Evolutionary conservation across 768 basidiomycete genomes (phyloP).

Genomic region (Leccinum rimulosum): DNA sequence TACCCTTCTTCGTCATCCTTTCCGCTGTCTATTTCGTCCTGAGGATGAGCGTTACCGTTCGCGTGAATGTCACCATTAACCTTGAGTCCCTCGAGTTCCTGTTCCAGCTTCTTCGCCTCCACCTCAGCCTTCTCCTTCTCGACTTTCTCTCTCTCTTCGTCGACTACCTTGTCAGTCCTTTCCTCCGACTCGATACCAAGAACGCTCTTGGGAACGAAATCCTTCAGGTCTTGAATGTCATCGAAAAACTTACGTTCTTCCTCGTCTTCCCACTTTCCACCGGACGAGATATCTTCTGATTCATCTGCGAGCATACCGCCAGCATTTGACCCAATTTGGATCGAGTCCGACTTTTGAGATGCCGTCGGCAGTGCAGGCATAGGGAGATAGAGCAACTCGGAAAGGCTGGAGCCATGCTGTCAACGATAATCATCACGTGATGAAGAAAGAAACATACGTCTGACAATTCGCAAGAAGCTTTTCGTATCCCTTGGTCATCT

Average conservation of each 20-base stretch:
- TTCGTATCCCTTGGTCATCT: conserved; percentile 96
- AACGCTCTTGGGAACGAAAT: conserved; percentile 86
- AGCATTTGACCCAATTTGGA: conserved; percentile 60
- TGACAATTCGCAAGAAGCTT: conserved; percentile 87
- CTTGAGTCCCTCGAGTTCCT: conserved; percentile 67
- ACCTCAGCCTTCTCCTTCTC: conserved; percentile 58
- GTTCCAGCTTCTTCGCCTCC: conserved; percentile 72
- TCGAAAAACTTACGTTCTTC: conserved; percentile 94
- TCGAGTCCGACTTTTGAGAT: conserved; percentile 78
- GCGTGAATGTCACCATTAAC: conserved; percentile 30
- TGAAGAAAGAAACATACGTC: conserved; percentile 48
- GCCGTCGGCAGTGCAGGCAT: conserved; percentile 82
- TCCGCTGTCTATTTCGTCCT: conserved; percentile 14
- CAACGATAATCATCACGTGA: background rate
- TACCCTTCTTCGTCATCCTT: conserved; percentile 33
- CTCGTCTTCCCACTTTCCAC: conserved; percentile 97
- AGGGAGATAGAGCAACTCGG: conserved; percentile 83
- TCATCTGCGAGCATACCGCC: conserved; percentile 48
- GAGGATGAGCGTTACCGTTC: conserved; percentile 20
- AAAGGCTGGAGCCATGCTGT: conserved; percentile 53
- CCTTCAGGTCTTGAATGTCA: conserved; percentile 86
- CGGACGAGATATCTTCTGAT: conserved; percentile 53
- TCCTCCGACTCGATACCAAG: conserved; percentile 61
- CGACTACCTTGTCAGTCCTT: conserved; percentile 39
- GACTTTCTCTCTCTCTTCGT: conserved; percentile 45